Percentiles rank a stretch among this genome's conserved stretches.
These are phyloP conservation scores for Verticillium nonalfalfae DNA, from an alignment of 2,329 filamentous ascomycete genomes.

Conservation along the genomic window DNA sequence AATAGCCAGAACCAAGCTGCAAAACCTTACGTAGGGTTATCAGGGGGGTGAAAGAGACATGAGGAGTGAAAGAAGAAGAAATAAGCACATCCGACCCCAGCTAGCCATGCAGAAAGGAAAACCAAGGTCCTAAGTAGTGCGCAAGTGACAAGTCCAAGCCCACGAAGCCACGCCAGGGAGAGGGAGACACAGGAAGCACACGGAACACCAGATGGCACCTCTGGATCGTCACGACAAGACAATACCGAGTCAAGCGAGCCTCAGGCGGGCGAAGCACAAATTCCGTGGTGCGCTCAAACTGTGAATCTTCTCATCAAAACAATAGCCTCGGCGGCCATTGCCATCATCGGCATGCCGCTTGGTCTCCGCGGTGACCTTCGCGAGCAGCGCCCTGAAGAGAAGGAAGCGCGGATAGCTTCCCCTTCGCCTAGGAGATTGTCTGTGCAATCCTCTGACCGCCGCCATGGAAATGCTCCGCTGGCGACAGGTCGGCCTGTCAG, in stretches of 20 bases:
- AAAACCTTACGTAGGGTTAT: too few relatives aligned
- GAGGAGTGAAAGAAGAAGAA: neutral
- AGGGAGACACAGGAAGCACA: neutral
- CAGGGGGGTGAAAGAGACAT: neutral
- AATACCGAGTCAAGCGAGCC: neutral
- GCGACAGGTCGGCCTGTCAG: neutral
- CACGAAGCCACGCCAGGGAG: neutral
- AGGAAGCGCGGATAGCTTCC: constrained; percentile 1
- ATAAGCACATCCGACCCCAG: neutral
- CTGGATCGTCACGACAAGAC: neutral
- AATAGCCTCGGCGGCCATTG: neutral
- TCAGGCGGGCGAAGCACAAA: neutral
- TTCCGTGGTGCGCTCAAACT: neutral
- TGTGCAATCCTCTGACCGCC: constrained; percentile 8
- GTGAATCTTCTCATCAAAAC: neutral
- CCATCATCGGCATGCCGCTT: neutral
- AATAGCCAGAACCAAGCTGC: neutral
- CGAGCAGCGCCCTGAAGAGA: neutral
- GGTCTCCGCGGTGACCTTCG: neutral
- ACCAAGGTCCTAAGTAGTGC: neutral
- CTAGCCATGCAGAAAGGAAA: neutral
- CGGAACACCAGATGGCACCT: neutral
- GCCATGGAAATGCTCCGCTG: neutral
- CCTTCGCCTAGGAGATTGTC: constrained; percentile 3
- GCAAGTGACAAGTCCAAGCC: neutral